Conservation (phyloP, 768 basidiomycete species). For the Macrolepiota albuminosa region DNA sequence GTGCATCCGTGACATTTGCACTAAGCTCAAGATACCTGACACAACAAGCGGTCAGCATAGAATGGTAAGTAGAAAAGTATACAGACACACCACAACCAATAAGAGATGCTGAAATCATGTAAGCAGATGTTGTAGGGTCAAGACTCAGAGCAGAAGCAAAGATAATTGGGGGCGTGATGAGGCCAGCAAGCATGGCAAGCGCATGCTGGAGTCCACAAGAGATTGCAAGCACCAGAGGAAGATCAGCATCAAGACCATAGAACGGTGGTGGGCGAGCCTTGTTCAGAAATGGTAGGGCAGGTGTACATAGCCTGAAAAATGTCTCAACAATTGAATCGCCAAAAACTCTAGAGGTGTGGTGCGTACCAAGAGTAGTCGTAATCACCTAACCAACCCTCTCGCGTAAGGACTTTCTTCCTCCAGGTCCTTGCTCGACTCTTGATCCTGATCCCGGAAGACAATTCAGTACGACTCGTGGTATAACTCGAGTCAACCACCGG, state of each 20-base stretch:
- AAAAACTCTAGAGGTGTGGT: neutral
- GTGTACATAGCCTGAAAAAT: slow-evolving; percentile 53
- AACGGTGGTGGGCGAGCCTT: slow-evolving; percentile 55
- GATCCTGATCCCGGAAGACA: neutral
- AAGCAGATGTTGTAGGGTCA: slow-evolving; percentile 54
- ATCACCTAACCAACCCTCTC: slow-evolving; percentile 77
- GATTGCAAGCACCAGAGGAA: slow-evolving; percentile 71
- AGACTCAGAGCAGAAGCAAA: slow-evolving; percentile 62
- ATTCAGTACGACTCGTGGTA: neutral
- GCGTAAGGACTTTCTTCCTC: slow-evolving; percentile 33
- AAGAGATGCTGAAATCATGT: slow-evolving; percentile 78
- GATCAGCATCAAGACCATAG: slow-evolving; percentile 65
- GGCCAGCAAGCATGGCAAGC: slow-evolving; percentile 77
- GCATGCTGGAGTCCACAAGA: slow-evolving; percentile 72
- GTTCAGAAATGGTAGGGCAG: slow-evolving; percentile 54
- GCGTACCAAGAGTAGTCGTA: slow-evolving; percentile 67
- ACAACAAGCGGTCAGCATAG: neutral
- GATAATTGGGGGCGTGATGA: slow-evolving; percentile 82
- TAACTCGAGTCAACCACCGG: slow-evolving; percentile 9
- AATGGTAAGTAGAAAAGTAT: neutral
- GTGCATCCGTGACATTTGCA: slow-evolving; percentile 72
- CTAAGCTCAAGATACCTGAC: slow-evolving; percentile 67
- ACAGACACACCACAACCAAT: slow-evolving; percentile 65
- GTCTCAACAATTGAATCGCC: neutral
- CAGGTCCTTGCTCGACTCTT: slow-evolving; percentile 9